Conservation (phyloP, 129 eudicot species). For the Saposhnikovia divaricata region DNA sequence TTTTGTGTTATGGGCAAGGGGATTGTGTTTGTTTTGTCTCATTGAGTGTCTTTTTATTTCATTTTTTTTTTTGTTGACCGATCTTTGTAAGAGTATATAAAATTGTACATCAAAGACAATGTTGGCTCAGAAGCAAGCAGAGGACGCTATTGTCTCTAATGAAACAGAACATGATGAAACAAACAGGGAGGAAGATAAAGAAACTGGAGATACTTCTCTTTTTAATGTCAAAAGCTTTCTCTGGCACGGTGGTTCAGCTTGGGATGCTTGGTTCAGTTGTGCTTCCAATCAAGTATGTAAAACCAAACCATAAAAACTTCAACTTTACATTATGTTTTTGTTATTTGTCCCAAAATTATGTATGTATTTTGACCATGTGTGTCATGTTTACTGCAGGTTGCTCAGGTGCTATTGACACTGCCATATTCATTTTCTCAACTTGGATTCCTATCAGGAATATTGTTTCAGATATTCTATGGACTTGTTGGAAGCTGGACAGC, state of each 20-base stretch:
- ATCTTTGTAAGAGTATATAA: slow-evolving; percentile 6
- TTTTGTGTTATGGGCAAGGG: slow-evolving; percentile 20
- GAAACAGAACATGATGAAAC: slow-evolving; percentile 30
- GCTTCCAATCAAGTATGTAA: slow-evolving; percentile 81
- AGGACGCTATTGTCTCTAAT: slow-evolving; percentile 77
- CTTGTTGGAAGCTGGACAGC: slow-evolving; percentile 96
- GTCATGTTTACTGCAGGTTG: slow-evolving; percentile 51
- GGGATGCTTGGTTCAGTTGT: slow-evolving; percentile 99
- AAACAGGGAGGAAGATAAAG: slow-evolving; percentile 22
- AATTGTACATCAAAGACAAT: slow-evolving; percentile 28
- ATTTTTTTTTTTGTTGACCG: slow-evolving; percentile 3
- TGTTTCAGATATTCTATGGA: slow-evolving; percentile 79
- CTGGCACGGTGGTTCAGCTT: slow-evolving; percentile 98
- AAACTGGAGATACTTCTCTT: slow-evolving; percentile 35
- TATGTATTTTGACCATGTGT: neutral
- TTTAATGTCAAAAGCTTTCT: slow-evolving; percentile 43
- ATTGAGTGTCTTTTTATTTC: slow-evolving; percentile 20
- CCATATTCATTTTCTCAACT: slow-evolving; percentile 91
- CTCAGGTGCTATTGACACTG: slow-evolving; percentile 82
- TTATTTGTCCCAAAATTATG: neutral
- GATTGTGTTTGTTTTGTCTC: slow-evolving; percentile 26
- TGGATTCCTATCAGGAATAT: slow-evolving; percentile 75
- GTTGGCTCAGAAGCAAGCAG: slow-evolving; percentile 67
- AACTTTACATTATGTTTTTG: too few relatives aligned
- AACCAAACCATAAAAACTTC: too few relatives aligned